A percentile compares a stretch with the other conserved stretches of the same genome.
Evolutionary conservation across 345 rosid genomes (phyloP).

Genomic region (Aegle marmelos): DNA sequence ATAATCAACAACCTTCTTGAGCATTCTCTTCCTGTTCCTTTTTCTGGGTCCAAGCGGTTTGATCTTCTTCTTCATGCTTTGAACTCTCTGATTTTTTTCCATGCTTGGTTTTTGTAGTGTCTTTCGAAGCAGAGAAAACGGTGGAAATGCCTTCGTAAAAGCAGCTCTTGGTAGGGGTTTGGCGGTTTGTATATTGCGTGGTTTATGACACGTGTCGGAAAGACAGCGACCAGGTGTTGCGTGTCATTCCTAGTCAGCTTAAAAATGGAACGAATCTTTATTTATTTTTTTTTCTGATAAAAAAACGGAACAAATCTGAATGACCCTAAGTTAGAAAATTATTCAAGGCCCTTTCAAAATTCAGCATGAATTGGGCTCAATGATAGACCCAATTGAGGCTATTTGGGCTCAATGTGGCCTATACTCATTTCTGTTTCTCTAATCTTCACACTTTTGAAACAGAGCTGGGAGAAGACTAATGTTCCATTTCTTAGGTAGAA

Average conservation of each 20-base stretch:
- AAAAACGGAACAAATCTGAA: no score
- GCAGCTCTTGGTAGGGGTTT: not conserved
- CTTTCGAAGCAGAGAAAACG: not conserved
- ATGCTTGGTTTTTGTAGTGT: not conserved
- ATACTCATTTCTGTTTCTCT: no score
- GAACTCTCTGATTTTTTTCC: conserved; percentile 27
- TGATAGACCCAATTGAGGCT: not conserved
- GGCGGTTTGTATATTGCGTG: not conserved
- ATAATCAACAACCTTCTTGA: conserved; percentile 29
- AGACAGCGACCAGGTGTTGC: not conserved
- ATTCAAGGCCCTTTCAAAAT: not conserved
- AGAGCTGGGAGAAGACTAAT: no score
- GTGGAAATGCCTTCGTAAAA: not conserved
- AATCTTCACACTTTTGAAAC: no score
- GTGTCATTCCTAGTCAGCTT: no score
- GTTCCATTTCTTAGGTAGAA: no score
- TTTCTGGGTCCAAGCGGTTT: conserved; percentile 12
- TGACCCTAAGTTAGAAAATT: not conserved
- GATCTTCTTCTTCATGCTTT: conserved; percentile 24
- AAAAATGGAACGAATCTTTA: no score
- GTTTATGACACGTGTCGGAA: not conserved
- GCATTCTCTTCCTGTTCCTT: conserved; percentile 22
- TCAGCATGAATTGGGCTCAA: no score
- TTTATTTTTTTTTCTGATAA: no score
- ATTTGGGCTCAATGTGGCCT: no score